Evolutionary conservation across 306 rosid genomes (phyloP), one percentile per base, ranked within the genome.

Genomic region (Oxytropis ochrocephala): DNA sequence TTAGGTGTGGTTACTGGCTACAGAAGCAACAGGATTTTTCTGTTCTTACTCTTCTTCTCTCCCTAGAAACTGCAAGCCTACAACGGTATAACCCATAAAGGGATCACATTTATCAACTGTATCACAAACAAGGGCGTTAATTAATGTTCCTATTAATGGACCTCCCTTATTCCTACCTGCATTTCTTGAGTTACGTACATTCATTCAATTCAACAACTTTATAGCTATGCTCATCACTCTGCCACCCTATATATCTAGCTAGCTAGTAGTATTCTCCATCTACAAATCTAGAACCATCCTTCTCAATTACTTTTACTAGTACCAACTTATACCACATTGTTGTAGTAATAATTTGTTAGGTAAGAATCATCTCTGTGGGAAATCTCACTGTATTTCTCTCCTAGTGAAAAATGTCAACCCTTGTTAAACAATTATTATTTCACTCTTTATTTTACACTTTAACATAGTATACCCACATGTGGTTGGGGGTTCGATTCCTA

Each of bases 21-120:
- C 68, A 59, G 24, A 71, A 60, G 77, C 69, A 72, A 72, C 78
- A 63, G 77, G 17, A 47, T 75, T 80, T 70, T 62, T 33, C 46
- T 69, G 49, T 47, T 59, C 51, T 69, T 73, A 21, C 9, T 7
- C 75, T 59, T 36, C 50, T 65, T 64, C 56, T 64, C 64, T 30
- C 64, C 64, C 62, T 60, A 41, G 65, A 76, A 52, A 56, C 51
- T 60, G 27, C 61, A 48, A 60, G 32, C 46, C 75, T 56, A 69
- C 65, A 55, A 36, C 4, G 44, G 53, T 66, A 21, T 51, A 64
- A 55, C 67, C 73, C 42, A 53, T 65, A 64, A 71, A 64, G 56
- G 19, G 18, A 11, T 67, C 1, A 6, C 17, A 49, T 29, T 16
- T 64, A 72, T 78, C 73, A 72, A 47, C 47, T 51, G 43, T 50